These are phyloP conservation scores for Claviceps sp. DNA, from an alignment of 2,329 filamentous ascomycete species.

Conservation along the genomic window DNA sequence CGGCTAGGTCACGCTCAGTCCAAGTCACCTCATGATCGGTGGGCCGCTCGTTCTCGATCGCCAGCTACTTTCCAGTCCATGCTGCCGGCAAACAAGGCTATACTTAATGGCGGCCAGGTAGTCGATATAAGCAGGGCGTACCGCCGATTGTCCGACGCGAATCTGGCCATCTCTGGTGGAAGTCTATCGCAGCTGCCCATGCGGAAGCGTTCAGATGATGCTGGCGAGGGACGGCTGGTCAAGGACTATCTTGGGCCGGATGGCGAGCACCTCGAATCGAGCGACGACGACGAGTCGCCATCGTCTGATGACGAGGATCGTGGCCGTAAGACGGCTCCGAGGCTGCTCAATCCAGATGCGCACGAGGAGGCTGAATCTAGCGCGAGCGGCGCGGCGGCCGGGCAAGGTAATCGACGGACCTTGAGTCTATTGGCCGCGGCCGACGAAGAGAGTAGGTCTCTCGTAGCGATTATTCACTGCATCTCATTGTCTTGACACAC, in stretches of 20 bases:
- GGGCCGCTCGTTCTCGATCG: slow-evolving; percentile 26
- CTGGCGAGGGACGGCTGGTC: slow-evolving; percentile 42
- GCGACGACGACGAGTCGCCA: slow-evolving; percentile 53
- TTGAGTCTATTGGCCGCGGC: slow-evolving; percentile 58
- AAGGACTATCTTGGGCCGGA: slow-evolving; percentile 56
- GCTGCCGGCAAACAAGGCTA: slow-evolving; percentile 23
- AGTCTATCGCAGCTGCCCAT: slow-evolving; percentile 47
- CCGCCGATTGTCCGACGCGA: slow-evolving; percentile 57
- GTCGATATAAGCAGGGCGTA: slow-evolving; percentile 60
- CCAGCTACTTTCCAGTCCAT: slow-evolving; percentile 16
- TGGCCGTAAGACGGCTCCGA: slow-evolving; percentile 43
- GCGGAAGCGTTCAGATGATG: slow-evolving; percentile 34
- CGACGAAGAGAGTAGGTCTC: slow-evolving; percentile 61
- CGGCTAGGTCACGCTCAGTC: slow-evolving; percentile 28
- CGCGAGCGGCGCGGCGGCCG: slow-evolving; percentile 17
- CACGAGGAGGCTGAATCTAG: slow-evolving; percentile 23
- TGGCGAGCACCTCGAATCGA: slow-evolving; percentile 53
- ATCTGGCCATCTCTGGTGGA: slow-evolving; percentile 49
- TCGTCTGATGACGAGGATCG: slow-evolving; percentile 57
- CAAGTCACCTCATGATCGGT: slow-evolving; percentile 39
- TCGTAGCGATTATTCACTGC: too few relatives aligned
- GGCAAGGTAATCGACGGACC: slow-evolving; percentile 28
- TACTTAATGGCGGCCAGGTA: slow-evolving; percentile 46
- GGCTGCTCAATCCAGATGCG: slow-evolving; percentile 29
- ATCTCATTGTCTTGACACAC: too few relatives aligned